Percentiles rank a stretch among this genome's conserved stretches.
phyloP scores from a whole-genome alignment of 2,329 filamentous ascomycete species.

The Davidsoniella neocaledoniae region DNA sequence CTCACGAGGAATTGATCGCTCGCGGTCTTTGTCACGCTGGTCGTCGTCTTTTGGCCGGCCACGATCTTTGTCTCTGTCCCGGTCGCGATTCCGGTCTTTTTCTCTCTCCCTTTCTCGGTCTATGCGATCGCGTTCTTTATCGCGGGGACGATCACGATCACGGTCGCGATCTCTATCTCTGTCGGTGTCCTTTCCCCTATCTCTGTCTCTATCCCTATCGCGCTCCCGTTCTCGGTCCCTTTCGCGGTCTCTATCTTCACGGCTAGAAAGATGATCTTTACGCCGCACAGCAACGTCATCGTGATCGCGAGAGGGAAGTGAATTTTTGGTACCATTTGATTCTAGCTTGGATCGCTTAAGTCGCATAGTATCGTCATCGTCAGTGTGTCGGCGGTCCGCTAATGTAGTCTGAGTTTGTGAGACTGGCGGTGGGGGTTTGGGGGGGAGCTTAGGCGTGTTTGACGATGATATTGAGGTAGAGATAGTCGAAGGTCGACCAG shows the following conservation, averaged over 20 bases:
- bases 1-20: conserved; percentile 4
- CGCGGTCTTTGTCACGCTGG: conserved; percentile 1
- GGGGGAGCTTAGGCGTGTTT: conserved; percentile 3
- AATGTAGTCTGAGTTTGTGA: not conserved
- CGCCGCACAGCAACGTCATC: conserved; percentile 3
- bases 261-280: not conserved
- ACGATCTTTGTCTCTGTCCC: conserved; percentile 1
- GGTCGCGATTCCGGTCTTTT: conserved; percentile 3
- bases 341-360: not conserved
- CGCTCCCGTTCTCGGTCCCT: conserved; percentile 1
- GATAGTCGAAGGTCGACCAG: not conserved
- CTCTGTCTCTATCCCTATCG: conserved; percentile 4
- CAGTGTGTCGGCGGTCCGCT: not conserved
- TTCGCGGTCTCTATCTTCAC: conserved; percentile 4
- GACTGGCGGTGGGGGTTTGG: conserved; percentile 6
- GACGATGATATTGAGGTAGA: not conserved
- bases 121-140: not conserved
- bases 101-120: conserved; percentile 3
- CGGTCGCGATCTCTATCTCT: conserved; percentile 3
- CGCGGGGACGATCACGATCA: not conserved
- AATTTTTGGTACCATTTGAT: not conserved
- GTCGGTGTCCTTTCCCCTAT: not conserved
- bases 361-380: conserved; percentile 1
- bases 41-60: not conserved
- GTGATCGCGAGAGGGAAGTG: not conserved